Evolutionary conservation across 1,139 yeast genomes (phyloP).

Genomic region (Geotrichum carabidarum): DNA sequence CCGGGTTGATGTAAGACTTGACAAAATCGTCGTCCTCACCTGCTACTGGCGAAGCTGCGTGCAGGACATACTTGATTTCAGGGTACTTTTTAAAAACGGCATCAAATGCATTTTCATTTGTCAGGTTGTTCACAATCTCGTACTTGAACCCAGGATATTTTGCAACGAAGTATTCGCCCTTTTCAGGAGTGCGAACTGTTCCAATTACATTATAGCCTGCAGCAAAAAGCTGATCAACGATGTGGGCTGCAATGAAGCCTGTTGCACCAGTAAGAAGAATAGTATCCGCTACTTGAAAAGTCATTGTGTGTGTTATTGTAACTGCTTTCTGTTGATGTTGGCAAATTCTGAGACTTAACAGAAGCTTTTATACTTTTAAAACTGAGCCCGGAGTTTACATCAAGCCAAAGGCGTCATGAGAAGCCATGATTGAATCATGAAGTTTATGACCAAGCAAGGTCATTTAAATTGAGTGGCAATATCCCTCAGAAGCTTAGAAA

Average conservation of each 20-base stretch:
- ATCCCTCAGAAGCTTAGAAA: no score
- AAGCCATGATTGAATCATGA: no score
- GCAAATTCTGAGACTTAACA: no score
- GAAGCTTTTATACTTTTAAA: no score
- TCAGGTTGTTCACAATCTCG: constrained; percentile 42
- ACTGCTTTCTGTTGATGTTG: background rate
- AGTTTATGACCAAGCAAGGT: no score
- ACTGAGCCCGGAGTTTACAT: no score
- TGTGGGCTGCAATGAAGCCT: constrained; percentile 50
- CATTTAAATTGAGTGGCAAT: no score
- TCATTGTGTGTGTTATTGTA: background rate
- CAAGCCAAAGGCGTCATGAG: no score
- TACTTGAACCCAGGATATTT: constrained; percentile 34
- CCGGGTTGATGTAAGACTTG: constrained; percentile 44
- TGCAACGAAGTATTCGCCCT: constrained; percentile 44
- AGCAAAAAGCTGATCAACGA: constrained; percentile 35
- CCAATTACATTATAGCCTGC: constrained; percentile 52
- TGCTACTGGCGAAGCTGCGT: constrained; percentile 44
- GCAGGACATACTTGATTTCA: constrained; percentile 39
- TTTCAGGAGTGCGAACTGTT: constrained; percentile 49
- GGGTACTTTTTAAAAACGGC: constrained; percentile 37
- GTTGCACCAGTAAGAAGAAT: constrained; percentile 50
- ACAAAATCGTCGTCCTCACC: constrained; percentile 26
- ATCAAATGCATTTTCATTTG: constrained; percentile 39
- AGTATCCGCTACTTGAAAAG: background rate